A percentile compares a stretch with the other conserved stretches of the same genome.
Evolutionary conservation across 2,329 filamentous ascomycete genomes (phyloP).

Genomic region (Ophiocordyceps sinensis): DNA sequence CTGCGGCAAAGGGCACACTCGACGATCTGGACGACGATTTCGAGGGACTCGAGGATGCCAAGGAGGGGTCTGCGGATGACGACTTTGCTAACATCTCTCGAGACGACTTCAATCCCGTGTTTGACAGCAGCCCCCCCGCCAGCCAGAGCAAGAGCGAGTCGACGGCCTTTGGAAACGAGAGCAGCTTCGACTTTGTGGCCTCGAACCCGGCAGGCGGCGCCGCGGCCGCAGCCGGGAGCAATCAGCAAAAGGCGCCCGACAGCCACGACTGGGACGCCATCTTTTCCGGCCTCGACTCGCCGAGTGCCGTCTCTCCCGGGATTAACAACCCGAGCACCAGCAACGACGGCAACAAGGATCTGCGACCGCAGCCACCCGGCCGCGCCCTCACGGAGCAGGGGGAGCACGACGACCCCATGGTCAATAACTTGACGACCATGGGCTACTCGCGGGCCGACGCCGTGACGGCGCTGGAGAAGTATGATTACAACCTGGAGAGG

Average conservation of each 20-base stretch:
- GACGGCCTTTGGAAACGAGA: conserved; percentile 36
- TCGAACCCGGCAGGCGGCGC: conserved; percentile 16
- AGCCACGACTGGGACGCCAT: conserved; percentile 89
- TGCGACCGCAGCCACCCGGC: conserved; percentile 26
- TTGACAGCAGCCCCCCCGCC: conserved; percentile 52
- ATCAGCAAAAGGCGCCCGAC: conserved; percentile 25
- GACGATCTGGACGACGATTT: conserved; percentile 71
- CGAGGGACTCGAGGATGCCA: conserved; percentile 70
- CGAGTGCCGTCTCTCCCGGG: conserved; percentile 17
- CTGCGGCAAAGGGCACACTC: conserved; percentile 38
- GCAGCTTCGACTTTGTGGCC: conserved; percentile 44
- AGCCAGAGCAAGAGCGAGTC: conserved; percentile 40
- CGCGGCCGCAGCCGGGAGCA: conserved; percentile 23
- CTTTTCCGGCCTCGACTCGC: conserved; percentile 64
- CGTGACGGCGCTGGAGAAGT: conserved; percentile 74
- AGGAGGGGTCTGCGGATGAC: conserved; percentile 65
- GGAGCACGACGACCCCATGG: conserved; percentile 78
- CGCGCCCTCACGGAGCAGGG: conserved; percentile 59
- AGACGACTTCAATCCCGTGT: conserved; percentile 70
- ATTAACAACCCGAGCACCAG: conserved; percentile 1
- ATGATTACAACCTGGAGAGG: conserved; percentile 91
- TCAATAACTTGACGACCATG: conserved; percentile 83
- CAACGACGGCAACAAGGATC: conserved; percentile 7
- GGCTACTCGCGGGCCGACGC: conserved; percentile 66
- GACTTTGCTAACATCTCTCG: conserved; percentile 64